These are phyloP conservation scores for Penicillium crystallinum DNA, from an alignment of 495 filamentous ascomycete species.

Conservation along the genomic window DNA sequence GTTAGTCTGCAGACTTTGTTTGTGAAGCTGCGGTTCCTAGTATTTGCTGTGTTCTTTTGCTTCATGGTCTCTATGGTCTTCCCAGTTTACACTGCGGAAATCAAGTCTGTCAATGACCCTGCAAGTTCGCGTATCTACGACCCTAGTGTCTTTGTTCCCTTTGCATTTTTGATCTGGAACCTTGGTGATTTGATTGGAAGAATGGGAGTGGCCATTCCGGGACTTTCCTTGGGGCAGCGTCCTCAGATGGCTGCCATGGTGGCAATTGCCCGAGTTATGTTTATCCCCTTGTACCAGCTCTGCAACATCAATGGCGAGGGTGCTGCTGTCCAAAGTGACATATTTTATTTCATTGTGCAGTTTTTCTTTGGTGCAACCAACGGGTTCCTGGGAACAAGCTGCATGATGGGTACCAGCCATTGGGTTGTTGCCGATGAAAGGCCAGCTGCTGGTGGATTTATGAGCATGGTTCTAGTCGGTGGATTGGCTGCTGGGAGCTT, in stretches of 20 bases:
- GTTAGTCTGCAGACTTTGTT: constrained; percentile 64
- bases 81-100: constrained; percentile 83
- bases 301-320: constrained; percentile 74
- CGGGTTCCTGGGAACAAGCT: constrained; percentile 75
- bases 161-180: constrained; percentile 94
- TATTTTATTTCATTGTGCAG: constrained; percentile 87
- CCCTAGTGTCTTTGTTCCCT: constrained; percentile 75
- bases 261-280: constrained; percentile 56
- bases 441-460: constrained; percentile 88
- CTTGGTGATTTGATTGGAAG: constrained; percentile 77
- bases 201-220: constrained; percentile 59
- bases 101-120: constrained; percentile 59
- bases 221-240: constrained; percentile 53
- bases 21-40: constrained; percentile 66
- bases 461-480: constrained; percentile 81
- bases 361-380: constrained; percentile 77
- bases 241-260: constrained; percentile 61
- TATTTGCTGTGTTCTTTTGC: constrained; percentile 65
- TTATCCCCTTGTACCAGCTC: constrained; percentile 81
- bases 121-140: constrained; percentile 57
- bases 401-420: constrained; percentile 84
- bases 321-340: constrained; percentile 68
- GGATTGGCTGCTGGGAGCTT: constrained; percentile 83
- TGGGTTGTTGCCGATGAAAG: constrained; percentile 75
- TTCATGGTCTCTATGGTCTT: constrained; percentile 90